phyloP scores from a whole-genome alignment of 192 early-diverging fungal genomes.

The Coemansia sp. region DNA sequence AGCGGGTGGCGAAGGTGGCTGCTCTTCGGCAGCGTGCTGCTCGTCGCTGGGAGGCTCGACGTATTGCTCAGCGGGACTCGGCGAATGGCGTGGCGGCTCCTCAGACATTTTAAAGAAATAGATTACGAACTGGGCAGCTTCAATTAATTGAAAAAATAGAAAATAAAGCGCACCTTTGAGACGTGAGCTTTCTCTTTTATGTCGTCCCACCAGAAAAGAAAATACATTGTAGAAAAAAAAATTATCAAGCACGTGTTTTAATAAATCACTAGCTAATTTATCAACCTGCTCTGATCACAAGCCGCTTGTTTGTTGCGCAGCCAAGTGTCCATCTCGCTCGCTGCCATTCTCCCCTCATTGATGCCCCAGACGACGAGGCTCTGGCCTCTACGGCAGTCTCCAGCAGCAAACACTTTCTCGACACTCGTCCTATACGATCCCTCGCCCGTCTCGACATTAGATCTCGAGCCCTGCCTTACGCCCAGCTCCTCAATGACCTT shows the following conservation, averaged over 20 bases:
- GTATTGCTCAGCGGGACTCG: not conserved
- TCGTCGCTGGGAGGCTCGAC: not conserved
- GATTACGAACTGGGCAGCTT: not conserved
- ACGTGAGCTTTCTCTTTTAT: not conserved
- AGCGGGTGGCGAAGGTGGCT: not conserved
- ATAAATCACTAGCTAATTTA: not conserved
- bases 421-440: constrained; percentile 78
- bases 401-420: constrained; percentile 88
- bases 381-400: constrained; percentile 96
- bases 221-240: not conserved
- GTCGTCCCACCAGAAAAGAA: not conserved
- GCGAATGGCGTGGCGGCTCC: constrained; percentile 1
- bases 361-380: constrained; percentile 97
- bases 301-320: constrained; percentile 57
- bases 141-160: constrained; percentile 9
- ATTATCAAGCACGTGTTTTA: not conserved
- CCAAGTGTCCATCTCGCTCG: constrained; percentile 85
- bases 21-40: not conserved
- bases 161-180: not conserved
- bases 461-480: constrained; percentile 72
- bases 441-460: constrained; percentile 79
- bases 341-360: constrained; percentile 94
- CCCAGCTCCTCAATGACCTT: constrained; percentile 74
- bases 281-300: not conserved
- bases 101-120: constrained; percentile 11